Evolutionary conservation across 2,329 filamentous ascomycete species (phyloP).

Genomic region (Stachybotrys elegans): DNA sequence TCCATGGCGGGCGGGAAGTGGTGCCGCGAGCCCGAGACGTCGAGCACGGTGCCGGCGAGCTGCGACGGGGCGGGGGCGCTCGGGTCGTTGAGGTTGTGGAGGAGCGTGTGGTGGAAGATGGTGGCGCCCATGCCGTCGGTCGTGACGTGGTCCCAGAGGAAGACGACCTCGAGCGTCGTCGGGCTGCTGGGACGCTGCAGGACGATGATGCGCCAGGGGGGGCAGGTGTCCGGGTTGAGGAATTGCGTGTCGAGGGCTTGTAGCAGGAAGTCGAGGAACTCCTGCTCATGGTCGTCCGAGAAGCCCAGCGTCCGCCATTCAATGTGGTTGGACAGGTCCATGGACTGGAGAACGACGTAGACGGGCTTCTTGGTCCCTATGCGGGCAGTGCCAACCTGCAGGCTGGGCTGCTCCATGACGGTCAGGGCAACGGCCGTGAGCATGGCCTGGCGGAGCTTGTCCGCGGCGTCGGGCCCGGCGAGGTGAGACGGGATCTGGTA

Average conservation of each 20-base stretch:
- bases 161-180: slow-evolving; percentile 17
- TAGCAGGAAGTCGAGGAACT: background rate
- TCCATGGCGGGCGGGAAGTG: slow-evolving; percentile 19
- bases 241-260: slow-evolving; percentile 12
- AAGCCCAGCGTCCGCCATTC: slow-evolving; percentile 9
- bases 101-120: slow-evolving; percentile 22
- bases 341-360: slow-evolving; percentile 10
- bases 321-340: slow-evolving; percentile 14
- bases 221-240: slow-evolving; percentile 13
- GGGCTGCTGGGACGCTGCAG: slow-evolving; percentile 7
- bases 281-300: slow-evolving; percentile 1
- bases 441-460: background rate
- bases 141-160: slow-evolving; percentile 20
- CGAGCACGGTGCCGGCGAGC: slow-evolving; percentile 6
- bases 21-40: slow-evolving; percentile 3
- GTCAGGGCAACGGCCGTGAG: slow-evolving; percentile 11
- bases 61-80: background rate
- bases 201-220: slow-evolving; percentile 19
- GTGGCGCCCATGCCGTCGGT: slow-evolving; percentile 24
- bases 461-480: background rate
- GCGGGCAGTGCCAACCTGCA: slow-evolving; percentile 14
- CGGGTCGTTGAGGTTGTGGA: slow-evolving; percentile 18
- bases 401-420: slow-evolving; percentile 11
- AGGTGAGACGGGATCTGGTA: slow-evolving; percentile 7
- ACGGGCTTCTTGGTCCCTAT: slow-evolving; percentile 9